Percentiles rank a stretch among this genome's conserved stretches.
Conservation (phyloP, 1,284 basidiomycete genomes). For the Tilletiaria anomala region DNA sequence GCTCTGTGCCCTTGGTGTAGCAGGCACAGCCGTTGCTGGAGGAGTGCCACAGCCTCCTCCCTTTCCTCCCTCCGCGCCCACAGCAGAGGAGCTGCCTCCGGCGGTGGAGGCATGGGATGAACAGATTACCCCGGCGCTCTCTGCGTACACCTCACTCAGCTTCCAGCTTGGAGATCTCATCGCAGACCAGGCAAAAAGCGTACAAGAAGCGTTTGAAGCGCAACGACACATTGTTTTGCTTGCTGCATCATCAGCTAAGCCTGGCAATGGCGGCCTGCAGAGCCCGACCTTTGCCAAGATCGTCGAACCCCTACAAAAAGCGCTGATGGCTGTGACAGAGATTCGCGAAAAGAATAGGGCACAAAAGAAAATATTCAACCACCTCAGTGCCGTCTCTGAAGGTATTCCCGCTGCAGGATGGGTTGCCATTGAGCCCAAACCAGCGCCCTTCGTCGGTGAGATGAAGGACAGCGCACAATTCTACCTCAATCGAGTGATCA, state of each 20-base stretch:
- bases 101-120: slow-evolving; percentile 63
- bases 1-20: background rate
- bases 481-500: slow-evolving; percentile 79
- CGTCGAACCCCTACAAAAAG: slow-evolving; percentile 57
- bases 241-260: too few relatives aligned
- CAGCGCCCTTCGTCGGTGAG: slow-evolving; percentile 66
- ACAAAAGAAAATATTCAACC: slow-evolving; percentile 67
- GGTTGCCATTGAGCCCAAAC: slow-evolving; percentile 70
- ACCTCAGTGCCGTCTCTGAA: slow-evolving; percentile 67
- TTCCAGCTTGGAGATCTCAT: slow-evolving; percentile 59
- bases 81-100: slow-evolving; percentile 43
- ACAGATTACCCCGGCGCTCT: slow-evolving; percentile 56
- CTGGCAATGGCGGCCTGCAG: too few relatives aligned
- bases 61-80: slow-evolving; percentile 5
- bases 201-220: too few relatives aligned
- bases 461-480: slow-evolving; percentile 78
- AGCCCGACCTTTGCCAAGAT: slow-evolving; percentile 51
- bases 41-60: background rate
- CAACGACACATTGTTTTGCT: too few relatives aligned
- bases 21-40: slow-evolving; percentile 1
- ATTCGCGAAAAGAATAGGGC: slow-evolving; percentile 69
- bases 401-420: slow-evolving; percentile 77
- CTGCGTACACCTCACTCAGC: slow-evolving; percentile 61
- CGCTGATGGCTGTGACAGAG: slow-evolving; percentile 60
- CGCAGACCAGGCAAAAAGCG: slow-evolving; percentile 40